Evolutionary conservation across 805 yeast species (phyloP).

Genomic region (Metschnikowia henanensis): DNA sequence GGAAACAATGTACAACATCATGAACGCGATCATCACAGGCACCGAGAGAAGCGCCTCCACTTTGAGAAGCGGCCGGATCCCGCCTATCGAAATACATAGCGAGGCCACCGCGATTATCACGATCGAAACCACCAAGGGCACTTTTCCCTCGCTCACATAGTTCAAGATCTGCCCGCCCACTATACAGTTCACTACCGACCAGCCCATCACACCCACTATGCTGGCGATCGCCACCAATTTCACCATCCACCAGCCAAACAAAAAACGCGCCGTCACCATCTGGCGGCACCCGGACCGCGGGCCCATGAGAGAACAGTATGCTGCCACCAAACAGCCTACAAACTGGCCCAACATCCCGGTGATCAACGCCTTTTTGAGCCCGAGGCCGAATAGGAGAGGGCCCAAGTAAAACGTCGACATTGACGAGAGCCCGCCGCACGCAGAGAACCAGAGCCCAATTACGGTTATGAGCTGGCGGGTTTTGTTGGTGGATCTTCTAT

Average conservation of each 20-base stretch:
- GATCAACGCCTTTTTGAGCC: constrained; percentile 61
- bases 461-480: constrained; percentile 43
- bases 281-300: constrained; percentile 90
- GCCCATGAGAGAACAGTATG: constrained; percentile 84
- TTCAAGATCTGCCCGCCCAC: constrained; percentile 84
- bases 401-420: constrained; percentile 84
- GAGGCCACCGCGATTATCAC: constrained; percentile 65
- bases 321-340: constrained; percentile 76
- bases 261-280: constrained; percentile 77
- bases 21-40: constrained; percentile 67
- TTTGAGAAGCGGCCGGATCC: constrained; percentile 67
- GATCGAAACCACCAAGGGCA: constrained; percentile 76
- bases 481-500: constrained; percentile 52
- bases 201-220: constrained; percentile 79
- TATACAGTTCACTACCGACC: constrained; percentile 91
- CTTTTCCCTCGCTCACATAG: constrained; percentile 59
- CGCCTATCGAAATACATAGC: constrained; percentile 70
- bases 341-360: constrained; percentile 64
- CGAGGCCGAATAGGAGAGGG: constrained; percentile 67
- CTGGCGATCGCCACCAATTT: constrained; percentile 71
- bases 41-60: constrained; percentile 68
- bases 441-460: constrained; percentile 79
- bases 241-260: constrained; percentile 87
- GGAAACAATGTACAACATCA: constrained; percentile 64
- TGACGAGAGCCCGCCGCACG: constrained; percentile 85